These are phyloP conservation scores for Cladosporium sp. DNA, from an alignment of 2,329 filamentous ascomycete species.

Conservation along the genomic window DNA sequence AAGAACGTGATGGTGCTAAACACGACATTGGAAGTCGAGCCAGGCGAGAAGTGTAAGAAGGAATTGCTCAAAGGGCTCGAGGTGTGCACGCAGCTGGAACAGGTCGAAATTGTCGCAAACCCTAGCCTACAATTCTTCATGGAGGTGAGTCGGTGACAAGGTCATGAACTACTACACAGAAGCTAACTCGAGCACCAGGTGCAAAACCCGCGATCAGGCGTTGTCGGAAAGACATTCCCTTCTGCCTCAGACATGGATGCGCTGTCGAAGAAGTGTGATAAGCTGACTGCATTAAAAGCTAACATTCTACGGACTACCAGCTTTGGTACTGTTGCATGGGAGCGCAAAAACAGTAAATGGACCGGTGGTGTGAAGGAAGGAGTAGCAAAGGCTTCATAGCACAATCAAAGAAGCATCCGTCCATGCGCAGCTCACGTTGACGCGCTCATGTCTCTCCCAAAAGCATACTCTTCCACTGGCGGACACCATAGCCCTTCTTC, in stretches of 20 bases:
- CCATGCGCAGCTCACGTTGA: neutral
- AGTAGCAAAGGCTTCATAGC: neutral
- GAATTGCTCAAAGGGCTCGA: constrained; percentile 36
- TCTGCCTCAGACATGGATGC: constrained; percentile 37
- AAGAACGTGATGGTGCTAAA: constrained; percentile 42
- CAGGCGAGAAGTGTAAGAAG: constrained; percentile 38
- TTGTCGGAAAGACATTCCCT: constrained; percentile 37
- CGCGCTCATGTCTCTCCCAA: too few species aligned
- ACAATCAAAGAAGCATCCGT: neutral
- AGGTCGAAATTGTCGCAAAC: constrained; percentile 43
- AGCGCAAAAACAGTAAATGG: constrained; percentile 36
- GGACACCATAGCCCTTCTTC: too few species aligned
- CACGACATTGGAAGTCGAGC: constrained; percentile 40
- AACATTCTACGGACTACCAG: constrained; percentile 39
- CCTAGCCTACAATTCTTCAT: constrained; percentile 41
- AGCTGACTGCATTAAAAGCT: constrained; percentile 40
- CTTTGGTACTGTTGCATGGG: constrained; percentile 36
- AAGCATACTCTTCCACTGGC: too few species aligned
- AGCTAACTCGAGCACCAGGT: constrained; percentile 24
- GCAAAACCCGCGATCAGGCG: constrained; percentile 31
- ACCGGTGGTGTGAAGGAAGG: constrained; percentile 18
- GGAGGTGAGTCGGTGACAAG: constrained; percentile 33
- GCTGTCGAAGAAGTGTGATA: constrained; percentile 37
- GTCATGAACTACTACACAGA: neutral
- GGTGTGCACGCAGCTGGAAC: constrained; percentile 37